These are phyloP conservation scores for Pseudogymnoascus sp. DNA, from an alignment of 2,329 filamentous ascomycete genomes.

Conservation along the genomic window DNA sequence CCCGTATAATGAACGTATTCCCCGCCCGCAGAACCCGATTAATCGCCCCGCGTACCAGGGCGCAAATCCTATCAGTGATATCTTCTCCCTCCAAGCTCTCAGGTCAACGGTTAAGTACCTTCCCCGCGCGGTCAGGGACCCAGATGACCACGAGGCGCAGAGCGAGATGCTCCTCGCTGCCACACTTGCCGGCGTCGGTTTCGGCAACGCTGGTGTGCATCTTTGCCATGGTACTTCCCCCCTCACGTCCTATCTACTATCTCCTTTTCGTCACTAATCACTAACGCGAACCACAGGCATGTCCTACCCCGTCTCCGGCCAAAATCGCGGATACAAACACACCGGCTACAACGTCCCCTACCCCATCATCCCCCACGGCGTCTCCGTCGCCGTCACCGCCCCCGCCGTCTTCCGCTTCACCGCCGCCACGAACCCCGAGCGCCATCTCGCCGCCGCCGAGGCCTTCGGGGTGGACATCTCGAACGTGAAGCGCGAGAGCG, in stretches of 20 bases:
- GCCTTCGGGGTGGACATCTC: conserved; percentile 84
- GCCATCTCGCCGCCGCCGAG: conserved; percentile 83
- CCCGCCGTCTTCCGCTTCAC: conserved; percentile 95
- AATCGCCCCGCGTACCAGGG: conserved; percentile 91
- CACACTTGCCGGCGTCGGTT: conserved; percentile 89
- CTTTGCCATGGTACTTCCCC: conserved; percentile 53
- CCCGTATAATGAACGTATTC: conserved; percentile 78
- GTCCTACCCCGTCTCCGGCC: conserved; percentile 94
- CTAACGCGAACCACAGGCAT: conserved; percentile 50
- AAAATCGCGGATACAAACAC: conserved; percentile 88
- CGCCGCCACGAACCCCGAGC: conserved; percentile 80
- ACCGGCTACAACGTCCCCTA: conserved; percentile 70
- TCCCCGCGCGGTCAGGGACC: conserved; percentile 76
- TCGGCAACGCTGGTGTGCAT: conserved; percentile 96
- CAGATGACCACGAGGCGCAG: conserved; percentile 88
- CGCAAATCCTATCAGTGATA: conserved; percentile 94
- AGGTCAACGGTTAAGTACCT: conserved; percentile 84
- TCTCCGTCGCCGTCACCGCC: conserved; percentile 87
- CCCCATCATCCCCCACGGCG: conserved; percentile 89
- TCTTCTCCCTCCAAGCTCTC: conserved; percentile 86
- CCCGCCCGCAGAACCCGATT: conserved; percentile 82
- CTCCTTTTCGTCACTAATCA: conserved; percentile 10
- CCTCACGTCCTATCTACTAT: neutral
- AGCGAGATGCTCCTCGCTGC: conserved; percentile 92
- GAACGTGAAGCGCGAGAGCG: conserved; percentile 80